Base-by-base conservation (phyloP, 495 filamentous ascomycete genomes). In the Lindgomyces ingoldianus region DNA sequence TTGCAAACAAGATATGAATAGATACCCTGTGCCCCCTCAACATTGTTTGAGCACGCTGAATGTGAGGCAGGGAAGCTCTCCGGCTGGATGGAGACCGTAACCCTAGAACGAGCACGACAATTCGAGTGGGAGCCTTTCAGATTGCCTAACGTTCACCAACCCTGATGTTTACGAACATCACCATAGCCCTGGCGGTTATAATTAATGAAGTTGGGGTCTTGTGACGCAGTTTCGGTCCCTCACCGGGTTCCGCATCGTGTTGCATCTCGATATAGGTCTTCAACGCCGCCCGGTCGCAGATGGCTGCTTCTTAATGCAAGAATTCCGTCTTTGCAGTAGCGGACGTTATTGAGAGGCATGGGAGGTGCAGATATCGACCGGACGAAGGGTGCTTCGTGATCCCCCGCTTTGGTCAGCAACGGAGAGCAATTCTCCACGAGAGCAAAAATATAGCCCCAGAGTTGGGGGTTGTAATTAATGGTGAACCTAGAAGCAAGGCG, bases 381-480 rank as follows among this genome's bases (percentile, higher is more conserved):
- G 62, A 53, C 24, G 52, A 59, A 65, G 24, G 48, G 47, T 57
- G 54, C 50, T 18, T 57, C 29, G 33, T 21, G 36, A 62, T 56
- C 55, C 60, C 60, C 60, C 60, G 60, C 60, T 27, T 47, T 25
- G 24, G 61, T 57, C 61, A 57, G 61, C 61, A 57, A 50, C 51
- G 29, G 30, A 10, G 47, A 61, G 22, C 44, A 42, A 8, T 10
- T 41, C 30, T 19, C 42, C 22, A 19, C 26, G 2, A 18, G 16
- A 11, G 55, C 16, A 46, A 14, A n/a, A n/a, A n/a, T n/a, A n/a
- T n/a, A n/a, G n/a, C n/a, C n/a, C n/a, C 57, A 16, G 21, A 41
- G 22, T 10, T 10, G n/a, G 60, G 26, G 22, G 50, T 36, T 45
- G 22, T 45, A 50, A 49, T 57, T 30, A 50, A 57, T 26, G 52